phyloP scores from a whole-genome alignment of 179 eudicot species.

The Silene coronaria region DNA sequence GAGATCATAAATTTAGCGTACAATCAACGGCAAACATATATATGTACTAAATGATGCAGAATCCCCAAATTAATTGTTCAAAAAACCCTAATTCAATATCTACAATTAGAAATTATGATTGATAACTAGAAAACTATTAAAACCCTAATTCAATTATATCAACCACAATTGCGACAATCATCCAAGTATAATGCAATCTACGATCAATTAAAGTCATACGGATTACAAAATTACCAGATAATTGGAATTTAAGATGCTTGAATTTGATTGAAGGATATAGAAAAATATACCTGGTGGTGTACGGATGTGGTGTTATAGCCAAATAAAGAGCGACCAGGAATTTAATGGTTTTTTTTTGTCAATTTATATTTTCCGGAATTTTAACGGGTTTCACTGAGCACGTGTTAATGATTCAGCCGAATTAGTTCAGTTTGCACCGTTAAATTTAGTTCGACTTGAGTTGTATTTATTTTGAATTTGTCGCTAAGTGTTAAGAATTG shows the following conservation, averaged over 20 bases:
- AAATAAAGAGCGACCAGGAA: neutral
- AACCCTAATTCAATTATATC: neutral
- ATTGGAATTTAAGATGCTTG: neutral
- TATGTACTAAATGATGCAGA: neutral
- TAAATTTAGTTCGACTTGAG: too few relatives aligned
- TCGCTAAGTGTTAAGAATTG: too few relatives aligned
- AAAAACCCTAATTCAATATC: neutral
- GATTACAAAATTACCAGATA: neutral
- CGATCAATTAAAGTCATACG: too few relatives aligned
- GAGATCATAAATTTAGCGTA: too few relatives aligned
- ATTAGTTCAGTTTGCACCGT: too few relatives aligned
- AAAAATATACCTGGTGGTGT: neutral
- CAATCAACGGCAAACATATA: too few relatives aligned
- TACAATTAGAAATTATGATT: neutral
- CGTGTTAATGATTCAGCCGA: too few relatives aligned
- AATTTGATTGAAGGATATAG: neutral
- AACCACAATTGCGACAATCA: neutral
- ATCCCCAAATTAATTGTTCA: neutral
- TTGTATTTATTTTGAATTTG: too few relatives aligned
- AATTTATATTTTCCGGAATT: too few relatives aligned
- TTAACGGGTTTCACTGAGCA: too few relatives aligned
- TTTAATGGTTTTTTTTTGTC: too few relatives aligned
- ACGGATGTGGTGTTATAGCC: too few relatives aligned
- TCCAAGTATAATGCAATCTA: neutral
- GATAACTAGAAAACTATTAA: neutral